phyloP scores from a whole-genome alignment of 192 early-diverging fungal genomes.

The Coemansia sp. region DNA sequence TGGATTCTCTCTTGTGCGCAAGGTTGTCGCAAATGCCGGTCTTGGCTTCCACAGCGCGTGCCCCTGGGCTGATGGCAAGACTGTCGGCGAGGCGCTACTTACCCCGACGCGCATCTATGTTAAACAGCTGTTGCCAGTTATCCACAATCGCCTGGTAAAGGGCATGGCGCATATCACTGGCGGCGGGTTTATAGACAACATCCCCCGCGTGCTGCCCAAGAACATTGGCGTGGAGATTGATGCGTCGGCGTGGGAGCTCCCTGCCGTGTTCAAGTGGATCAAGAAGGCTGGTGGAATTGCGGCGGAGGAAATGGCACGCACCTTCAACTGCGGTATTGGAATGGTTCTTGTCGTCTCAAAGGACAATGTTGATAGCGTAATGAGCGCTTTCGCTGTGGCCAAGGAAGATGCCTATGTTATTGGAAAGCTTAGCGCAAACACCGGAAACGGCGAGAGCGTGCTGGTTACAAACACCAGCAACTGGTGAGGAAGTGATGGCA shows the following conservation, averaged over 20 bases:
- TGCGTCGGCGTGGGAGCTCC: slow-evolving; percentile 75
- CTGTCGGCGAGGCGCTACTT: slow-evolving; percentile 83
- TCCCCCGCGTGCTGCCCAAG: slow-evolving; percentile 91
- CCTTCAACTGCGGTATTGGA: slow-evolving; percentile 99
- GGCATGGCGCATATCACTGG: slow-evolving; percentile 98
- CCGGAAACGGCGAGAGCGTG: slow-evolving; percentile 18
- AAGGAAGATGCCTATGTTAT: slow-evolving; percentile 72
- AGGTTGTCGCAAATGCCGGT: slow-evolving; percentile 74
- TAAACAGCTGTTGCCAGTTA: slow-evolving; percentile 80
- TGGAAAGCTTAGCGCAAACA: slow-evolving; percentile 55
- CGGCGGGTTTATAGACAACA: slow-evolving; percentile 97
- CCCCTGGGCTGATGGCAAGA: slow-evolving; percentile 60
- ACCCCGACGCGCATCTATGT: slow-evolving; percentile 97
- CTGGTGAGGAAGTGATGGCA: slow-evolving; percentile 18
- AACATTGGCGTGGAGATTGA: slow-evolving; percentile 81
- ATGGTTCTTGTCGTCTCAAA: slow-evolving; percentile 87
- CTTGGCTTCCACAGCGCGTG: slow-evolving; percentile 74
- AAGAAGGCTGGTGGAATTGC: slow-evolving; percentile 67
- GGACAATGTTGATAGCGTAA: slow-evolving; percentile 63
- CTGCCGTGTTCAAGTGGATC: slow-evolving; percentile 94
- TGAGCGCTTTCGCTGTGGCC: slow-evolving; percentile 56
- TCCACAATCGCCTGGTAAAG: slow-evolving; percentile 76
- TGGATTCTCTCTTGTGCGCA: slow-evolving; percentile 97
- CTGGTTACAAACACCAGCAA: slow-evolving; percentile 25
- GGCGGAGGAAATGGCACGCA: slow-evolving; percentile 87